phyloP scores from a whole-genome alignment of 208 protist genomes.

The Plasmodiophora brassicae region DNA sequence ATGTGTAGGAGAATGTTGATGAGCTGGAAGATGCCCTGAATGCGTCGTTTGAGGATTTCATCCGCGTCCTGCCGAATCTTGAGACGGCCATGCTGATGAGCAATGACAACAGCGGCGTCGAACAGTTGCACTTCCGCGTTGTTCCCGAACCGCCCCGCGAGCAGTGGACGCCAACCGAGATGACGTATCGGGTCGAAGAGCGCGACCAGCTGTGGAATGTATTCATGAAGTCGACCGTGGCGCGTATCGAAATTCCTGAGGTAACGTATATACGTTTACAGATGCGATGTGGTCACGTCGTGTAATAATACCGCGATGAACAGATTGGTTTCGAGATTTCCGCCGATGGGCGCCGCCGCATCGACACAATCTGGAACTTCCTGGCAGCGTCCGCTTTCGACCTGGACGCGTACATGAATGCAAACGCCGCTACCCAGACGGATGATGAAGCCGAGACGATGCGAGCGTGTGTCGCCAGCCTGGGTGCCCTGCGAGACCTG shows the following conservation, averaged over 20 bases:
- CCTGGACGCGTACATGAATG: background rate
- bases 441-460: background rate
- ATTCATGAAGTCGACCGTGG: background rate
- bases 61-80: background rate
- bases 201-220: constrained; percentile 19
- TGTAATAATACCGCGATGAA: too few species aligned
- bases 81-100: background rate
- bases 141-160: too few species aligned
- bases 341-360: background rate
- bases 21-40: background rate
- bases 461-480: background rate
- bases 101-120: background rate
- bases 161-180: background rate
- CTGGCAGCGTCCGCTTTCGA: background rate
- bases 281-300: too few species aligned
- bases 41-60: constrained; percentile 11
- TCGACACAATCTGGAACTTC: constrained; percentile 13
- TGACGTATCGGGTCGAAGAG: background rate
- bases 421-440: background rate
- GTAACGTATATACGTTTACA: too few species aligned
- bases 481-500: background rate
- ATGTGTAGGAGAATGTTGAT: constrained; percentile 5
- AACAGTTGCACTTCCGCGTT: background rate
- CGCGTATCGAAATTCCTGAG: background rate
- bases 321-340: background rate